Base-by-base conservation (phyloP, 2,329 filamentous ascomycete species). In the Talaromyces sp. region DNA sequence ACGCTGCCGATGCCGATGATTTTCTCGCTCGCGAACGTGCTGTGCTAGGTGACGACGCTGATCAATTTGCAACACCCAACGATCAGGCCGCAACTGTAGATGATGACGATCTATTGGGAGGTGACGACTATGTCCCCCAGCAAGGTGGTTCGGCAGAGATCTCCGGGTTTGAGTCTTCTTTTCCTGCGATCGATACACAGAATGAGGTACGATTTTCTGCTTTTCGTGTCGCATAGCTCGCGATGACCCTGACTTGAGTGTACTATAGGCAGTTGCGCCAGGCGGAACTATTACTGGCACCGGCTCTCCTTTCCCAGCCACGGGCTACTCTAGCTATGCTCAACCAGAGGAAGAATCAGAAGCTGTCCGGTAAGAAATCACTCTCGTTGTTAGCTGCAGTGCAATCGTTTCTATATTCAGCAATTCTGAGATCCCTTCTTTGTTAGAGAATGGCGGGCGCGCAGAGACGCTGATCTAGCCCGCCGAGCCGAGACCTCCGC, bases 11-110 rank as follows among this genome's bases (percentile, higher is more conserved):
- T 37, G 84, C 86, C 68, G 88, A 92, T 74, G 92, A 97, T 79
- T 98, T 99, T 78, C 87, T 98, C 58, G 89, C 91, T 68, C 91
- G 94, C 71, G 95, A 99, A 82, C 92, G 93, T 75, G 95, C 93
- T 67, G 80, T 90, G 19, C 87, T 99, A 8, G 95, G 95, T 70
- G 95, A 97, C 69, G 95, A 98, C 78, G 95, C 95, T 67, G 87
- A 93, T 72, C 91, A 93, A 82, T 99, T 99, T 78, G 85, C 90
- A 68, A 90, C 91, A 37, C 85, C 87, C 67, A 88, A 89, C 74
- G 92, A 96, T 68, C 77, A 78, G 60, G 74, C 72, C 78, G 82
- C 82, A 75, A 82, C 85, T 63, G 85, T 84, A 69, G 88, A 90
- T 71, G 82, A 82, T 62, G 90, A 91, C 70, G 88, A 95, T 73